Evolutionary conservation across 2,329 filamentous ascomycete species (phyloP), one percentile per base, ranked within the genome.

Genomic region (Claviceps sp.): DNA sequence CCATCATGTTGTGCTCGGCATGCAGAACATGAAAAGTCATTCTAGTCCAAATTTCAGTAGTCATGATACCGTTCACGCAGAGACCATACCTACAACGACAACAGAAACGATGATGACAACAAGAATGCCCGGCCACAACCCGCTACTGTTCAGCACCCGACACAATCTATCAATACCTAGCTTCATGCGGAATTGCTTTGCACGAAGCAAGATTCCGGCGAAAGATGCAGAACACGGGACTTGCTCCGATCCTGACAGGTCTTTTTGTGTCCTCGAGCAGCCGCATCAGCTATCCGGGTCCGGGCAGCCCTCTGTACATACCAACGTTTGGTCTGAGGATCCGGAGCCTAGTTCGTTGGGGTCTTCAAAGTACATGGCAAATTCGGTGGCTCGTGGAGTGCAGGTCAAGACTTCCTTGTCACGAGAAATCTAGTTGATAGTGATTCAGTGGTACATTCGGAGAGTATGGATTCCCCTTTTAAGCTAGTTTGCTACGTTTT

Each of bases 101-200:
- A 34, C 16, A 40, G 50, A 48, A 18, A 16, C 7, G 14, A 8
- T 47, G 9, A 30, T 8, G 4, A 36, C 24, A 14, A 43, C 38
- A 14, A 51, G 46, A 5, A 20, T 51, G 11, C 48, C 50, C 7
- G 53, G 52, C 30, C 60, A 57, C 20, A 68, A 66, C 52, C 65
- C 65, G 18, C 67, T 68, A 40, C 59, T 61, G 43, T 66, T 68
- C 58, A 63, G 63, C 47, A 67, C 64, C n/a, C 59, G 56, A 18
- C 54, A 65, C 54, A 59, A 61, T 52, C 52, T 67, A 4, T 26
- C 49, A 42, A 55, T 54, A 16, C 53, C 60, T 4, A 57, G 62
- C 3, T 57, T 62, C 38, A 51, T 57, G 2, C 34, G 62, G 1
- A 56, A 58, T 4, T 59, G 52, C 18, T 58, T 62, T 51, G 46